These are phyloP conservation scores for Scheffersomyces lignosus DNA, from an alignment of 805 yeast genomes.

Conservation along the genomic window DNA sequence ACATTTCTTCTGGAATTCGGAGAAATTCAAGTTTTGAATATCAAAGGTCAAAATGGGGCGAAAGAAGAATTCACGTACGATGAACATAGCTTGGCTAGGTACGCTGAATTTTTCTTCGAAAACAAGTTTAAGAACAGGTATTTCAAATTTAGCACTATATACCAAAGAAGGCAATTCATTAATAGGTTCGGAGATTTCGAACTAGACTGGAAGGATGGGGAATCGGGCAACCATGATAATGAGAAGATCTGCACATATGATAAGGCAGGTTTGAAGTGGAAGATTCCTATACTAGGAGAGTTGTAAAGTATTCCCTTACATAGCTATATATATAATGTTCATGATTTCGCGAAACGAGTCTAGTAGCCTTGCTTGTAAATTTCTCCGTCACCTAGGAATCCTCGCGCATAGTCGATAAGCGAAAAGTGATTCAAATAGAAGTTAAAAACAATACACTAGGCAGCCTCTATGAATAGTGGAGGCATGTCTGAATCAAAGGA, in stretches of 20 bases:
- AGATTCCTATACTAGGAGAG: slow-evolving; percentile 40
- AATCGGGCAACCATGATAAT: slow-evolving; percentile 2
- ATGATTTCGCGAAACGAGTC: no score
- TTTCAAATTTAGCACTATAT: slow-evolving; percentile 42
- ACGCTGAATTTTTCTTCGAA: slow-evolving; percentile 36
- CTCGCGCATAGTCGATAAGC: no score
- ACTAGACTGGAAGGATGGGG: slow-evolving; percentile 3
- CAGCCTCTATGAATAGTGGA: no score
- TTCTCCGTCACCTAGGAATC: no score
- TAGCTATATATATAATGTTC: no score
- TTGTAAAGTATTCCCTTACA: slow-evolving; percentile 20
- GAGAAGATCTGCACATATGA: slow-evolving; percentile 32
- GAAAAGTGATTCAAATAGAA: no score
- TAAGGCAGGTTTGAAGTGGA: slow-evolving; percentile 40
- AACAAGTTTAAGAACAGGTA: slow-evolving; percentile 28
- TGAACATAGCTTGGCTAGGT: slow-evolving; percentile 22
- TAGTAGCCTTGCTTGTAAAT: no score
- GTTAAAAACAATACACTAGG: no score
- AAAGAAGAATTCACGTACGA: background rate
- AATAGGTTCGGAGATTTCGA: slow-evolving; percentile 43
- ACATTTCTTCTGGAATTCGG: background rate
- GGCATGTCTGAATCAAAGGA: no score
- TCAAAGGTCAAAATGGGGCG: background rate
- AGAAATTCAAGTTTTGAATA: background rate
- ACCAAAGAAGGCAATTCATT: slow-evolving; percentile 42